phyloP scores from a whole-genome alignment of 768 basidiomycete genomes.

The Phanerodontia chrysosporium region DNA sequence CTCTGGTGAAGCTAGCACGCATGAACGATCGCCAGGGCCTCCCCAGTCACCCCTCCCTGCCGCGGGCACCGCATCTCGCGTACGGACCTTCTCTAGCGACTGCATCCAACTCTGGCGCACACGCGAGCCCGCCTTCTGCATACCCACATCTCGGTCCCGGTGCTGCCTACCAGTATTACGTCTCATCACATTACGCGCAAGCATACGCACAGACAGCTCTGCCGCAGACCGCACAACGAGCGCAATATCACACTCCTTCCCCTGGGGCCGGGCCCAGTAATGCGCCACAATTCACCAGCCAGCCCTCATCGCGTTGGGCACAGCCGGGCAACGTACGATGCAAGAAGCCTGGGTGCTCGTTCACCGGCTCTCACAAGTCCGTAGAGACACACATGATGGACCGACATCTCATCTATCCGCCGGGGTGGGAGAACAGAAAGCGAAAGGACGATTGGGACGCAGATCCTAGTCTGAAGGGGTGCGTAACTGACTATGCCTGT shows the following conservation, averaged over 20 bases:
- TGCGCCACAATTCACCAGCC: slow-evolving; percentile 1
- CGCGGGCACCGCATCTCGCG: slow-evolving; percentile 8
- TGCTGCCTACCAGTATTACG: slow-evolving; percentile 11
- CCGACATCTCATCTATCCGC: slow-evolving; percentile 79
- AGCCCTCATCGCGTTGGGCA: slow-evolving; percentile 43
- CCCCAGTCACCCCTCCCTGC: slow-evolving; percentile 15
- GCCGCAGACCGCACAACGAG: slow-evolving; percentile 1
- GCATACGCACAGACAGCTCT: slow-evolving; percentile 21
- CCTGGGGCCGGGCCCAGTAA: neutral
- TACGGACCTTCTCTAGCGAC: neutral
- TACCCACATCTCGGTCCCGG: slow-evolving; percentile 2
- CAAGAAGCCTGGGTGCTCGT: slow-evolving; percentile 59
- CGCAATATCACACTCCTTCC: neutral
- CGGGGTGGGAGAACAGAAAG: slow-evolving; percentile 58
- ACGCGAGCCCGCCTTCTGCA: neutral
- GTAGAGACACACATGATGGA: slow-evolving; percentile 87
- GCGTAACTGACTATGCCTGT: slow-evolving; percentile 13
- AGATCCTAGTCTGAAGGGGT: slow-evolving; percentile 81
- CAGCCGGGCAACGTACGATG: slow-evolving; percentile 60
- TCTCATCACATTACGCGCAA: slow-evolving; percentile 31
- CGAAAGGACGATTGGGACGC: slow-evolving; percentile 71
- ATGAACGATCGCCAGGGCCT: slow-evolving; percentile 12
- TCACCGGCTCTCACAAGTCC: slow-evolving; percentile 63
- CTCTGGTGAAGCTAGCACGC: neutral
- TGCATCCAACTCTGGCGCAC: neutral